Conservation (phyloP, 1,284 basidiomycete species). For the Ceratobasidium sp. region DNA sequence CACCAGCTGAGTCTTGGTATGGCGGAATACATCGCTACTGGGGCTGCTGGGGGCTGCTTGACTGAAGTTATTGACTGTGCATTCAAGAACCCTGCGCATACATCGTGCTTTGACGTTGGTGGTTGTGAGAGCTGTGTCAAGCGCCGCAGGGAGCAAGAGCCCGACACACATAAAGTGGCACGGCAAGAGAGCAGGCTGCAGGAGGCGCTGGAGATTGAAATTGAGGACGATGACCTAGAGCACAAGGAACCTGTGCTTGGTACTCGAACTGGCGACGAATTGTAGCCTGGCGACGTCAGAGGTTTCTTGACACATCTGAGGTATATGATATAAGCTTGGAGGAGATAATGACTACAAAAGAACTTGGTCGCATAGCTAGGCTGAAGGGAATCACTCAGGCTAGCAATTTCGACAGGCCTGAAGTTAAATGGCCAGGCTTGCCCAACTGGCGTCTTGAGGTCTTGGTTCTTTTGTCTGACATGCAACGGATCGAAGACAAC, state of each 20-base stretch:
- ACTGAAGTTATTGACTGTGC: neutral
- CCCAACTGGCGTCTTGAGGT: neutral
- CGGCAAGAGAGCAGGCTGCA: too few relatives aligned
- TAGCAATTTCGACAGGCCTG: constrained; percentile 2
- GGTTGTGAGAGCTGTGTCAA: constrained; percentile 1
- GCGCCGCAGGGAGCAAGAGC: neutral
- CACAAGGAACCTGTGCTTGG: too few relatives aligned
- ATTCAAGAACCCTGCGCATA: neutral
- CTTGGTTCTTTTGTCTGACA: neutral
- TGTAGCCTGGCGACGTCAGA: neutral
- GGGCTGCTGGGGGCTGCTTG: neutral
- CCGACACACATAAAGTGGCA: neutral
- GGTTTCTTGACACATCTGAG: neutral
- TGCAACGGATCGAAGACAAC: neutral
- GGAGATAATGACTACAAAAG: neutral
- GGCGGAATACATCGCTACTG: neutral
- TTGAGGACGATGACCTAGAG: too few relatives aligned
- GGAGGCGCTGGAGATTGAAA: too few relatives aligned
- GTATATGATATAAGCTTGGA: neutral
- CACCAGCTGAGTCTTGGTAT: neutral
- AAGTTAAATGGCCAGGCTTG: neutral
- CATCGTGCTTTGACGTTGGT: neutral
- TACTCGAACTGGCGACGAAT: too few relatives aligned
- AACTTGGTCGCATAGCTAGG: neutral
- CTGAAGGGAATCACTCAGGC: neutral